Evolutionary conservation across 495 filamentous ascomycete species (phyloP).

Genomic region (Penicillium taxi): DNA sequence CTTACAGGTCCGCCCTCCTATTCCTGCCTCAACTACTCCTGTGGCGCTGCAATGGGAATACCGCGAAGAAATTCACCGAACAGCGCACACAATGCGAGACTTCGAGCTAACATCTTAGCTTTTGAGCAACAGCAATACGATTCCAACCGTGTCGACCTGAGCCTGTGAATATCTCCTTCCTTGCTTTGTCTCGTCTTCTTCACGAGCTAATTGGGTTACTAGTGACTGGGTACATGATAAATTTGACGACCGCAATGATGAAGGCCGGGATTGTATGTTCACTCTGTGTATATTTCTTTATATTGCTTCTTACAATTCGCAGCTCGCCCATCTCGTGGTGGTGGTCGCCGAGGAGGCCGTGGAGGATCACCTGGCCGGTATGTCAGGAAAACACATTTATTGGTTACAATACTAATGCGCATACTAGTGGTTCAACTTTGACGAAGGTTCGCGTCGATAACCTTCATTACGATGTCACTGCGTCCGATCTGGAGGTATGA

Average conservation of each 20-base stretch:
- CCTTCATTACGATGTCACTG: conserved; percentile 86
- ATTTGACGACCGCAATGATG: no score
- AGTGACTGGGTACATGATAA: conserved; percentile 92
- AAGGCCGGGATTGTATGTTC: conserved; percentile 41
- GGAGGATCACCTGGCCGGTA: conserved; percentile 48
- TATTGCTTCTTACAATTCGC: conserved; percentile 13
- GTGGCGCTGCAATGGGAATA: conserved; percentile 28
- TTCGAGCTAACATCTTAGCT: conserved; percentile 48
- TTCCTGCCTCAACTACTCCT: conserved; percentile 29
- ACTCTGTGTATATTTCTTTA: conserved; percentile 8
- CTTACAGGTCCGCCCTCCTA: conserved; percentile 36
- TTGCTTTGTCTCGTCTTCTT: conserved; percentile 3
- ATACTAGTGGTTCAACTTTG: conserved; percentile 37
- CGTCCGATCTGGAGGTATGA: conserved; percentile 73
- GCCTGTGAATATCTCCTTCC: conserved; percentile 36
- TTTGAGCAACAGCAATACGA: conserved; percentile 49
- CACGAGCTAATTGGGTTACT: conserved; percentile 14
- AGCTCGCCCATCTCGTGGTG: conserved; percentile 37
- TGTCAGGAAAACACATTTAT: conserved; percentile 12
- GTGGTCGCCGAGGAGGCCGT: conserved; percentile 30
- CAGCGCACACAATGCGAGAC: no score
- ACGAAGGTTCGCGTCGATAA: conserved; percentile 82
- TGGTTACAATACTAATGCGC: conserved; percentile 9
- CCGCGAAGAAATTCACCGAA: conserved; percentile 27
- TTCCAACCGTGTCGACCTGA: conserved; percentile 47